Evolutionary conservation across 2,329 filamentous ascomycete genomes (phyloP).

Genomic region (Apiospora hydei): DNA sequence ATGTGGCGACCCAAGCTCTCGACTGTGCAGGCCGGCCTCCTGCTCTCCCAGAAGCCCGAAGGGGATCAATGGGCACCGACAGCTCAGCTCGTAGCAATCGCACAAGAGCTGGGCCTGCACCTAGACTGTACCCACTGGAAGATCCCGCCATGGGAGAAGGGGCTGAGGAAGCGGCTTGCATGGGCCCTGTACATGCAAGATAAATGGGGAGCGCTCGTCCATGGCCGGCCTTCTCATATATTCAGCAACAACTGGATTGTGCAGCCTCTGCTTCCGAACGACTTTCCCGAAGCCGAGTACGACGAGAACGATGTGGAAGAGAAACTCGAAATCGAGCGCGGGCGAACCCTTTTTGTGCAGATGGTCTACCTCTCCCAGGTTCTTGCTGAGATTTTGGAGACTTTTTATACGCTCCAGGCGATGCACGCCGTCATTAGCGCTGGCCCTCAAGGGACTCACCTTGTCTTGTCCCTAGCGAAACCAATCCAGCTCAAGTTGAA

Average conservation of each 20-base stretch:
- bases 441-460: slow-evolving; percentile 72
- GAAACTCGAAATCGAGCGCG: slow-evolving; percentile 70
- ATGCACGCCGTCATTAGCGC: slow-evolving; percentile 72
- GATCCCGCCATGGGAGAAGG: slow-evolving; percentile 87
- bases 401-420: slow-evolving; percentile 82
- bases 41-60: slow-evolving; percentile 77
- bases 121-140: slow-evolving; percentile 88
- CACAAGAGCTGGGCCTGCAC: slow-evolving; percentile 87
- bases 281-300: slow-evolving; percentile 72
- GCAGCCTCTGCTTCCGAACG: slow-evolving; percentile 58
- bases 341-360: slow-evolving; percentile 74
- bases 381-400: slow-evolving; percentile 81
- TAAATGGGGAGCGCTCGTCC: slow-evolving; percentile 79
- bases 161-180: slow-evolving; percentile 82
- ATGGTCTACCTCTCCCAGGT: slow-evolving; percentile 80
- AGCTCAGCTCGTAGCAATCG: slow-evolving; percentile 84
- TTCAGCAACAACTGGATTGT: slow-evolving; percentile 71
- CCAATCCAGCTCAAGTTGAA: slow-evolving; percentile 84
- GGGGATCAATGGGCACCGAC: slow-evolving; percentile 85
- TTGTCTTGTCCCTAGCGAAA: slow-evolving; percentile 79
- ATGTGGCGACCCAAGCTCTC: slow-evolving; percentile 84
- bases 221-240: slow-evolving; percentile 75
- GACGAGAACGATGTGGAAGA: slow-evolving; percentile 68
- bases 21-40: slow-evolving; percentile 77
- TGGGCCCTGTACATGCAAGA: slow-evolving; percentile 97